Evolutionary conservation across 1,284 basidiomycete species (phyloP), one percentile per base, ranked within the genome.

Genomic region (Vanrija humicola): DNA sequence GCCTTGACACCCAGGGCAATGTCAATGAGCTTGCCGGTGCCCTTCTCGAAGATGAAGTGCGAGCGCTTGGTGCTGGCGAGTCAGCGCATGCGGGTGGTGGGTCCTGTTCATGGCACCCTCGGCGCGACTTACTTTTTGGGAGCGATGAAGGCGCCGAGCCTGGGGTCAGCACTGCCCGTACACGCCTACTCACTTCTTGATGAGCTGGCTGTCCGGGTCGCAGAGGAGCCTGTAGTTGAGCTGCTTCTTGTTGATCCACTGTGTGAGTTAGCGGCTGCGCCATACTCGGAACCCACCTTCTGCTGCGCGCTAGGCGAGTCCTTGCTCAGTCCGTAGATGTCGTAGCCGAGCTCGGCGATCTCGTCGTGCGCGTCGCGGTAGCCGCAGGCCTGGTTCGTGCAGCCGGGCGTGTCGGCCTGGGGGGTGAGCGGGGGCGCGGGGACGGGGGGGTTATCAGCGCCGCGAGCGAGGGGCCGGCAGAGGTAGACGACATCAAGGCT

Each of bases 41-140:
- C 89, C 73, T 89, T 88, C 63, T 84, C 88, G 64, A 95, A 93
- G 61, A 95, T 83, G 74, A 94, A 94, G 74, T 94, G 90, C 60
- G 88, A 90, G 18, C 91, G 83, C 75, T 88, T 88, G 44, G 89
- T 90, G 78, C 85, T 77, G 57, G 6, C 10, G 29, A 15, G 55
- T 55, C 21, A 56, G 46, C 23, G 16, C 3, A 16, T 19, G 9
- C 5, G 18, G 10, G 12, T 4, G 8, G 8, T 26, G 26, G 26
- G 26, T n/a, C n/a, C n/a, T n/a, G n/a, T n/a, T n/a, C n/a, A 26
- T 26, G 26, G 59, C 7, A 64, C 3, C 64, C 65, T 49, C 28
- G 26, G n/a, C 58, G 49, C 12, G n/a, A 52, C 73, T 59, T 48
- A 75, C 74, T 75, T 89, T 45, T 86, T 88, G 3, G 85, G 87